Conservation (phyloP, 352 stramenopile species). For the Phytopythium mirpurense region DNA sequence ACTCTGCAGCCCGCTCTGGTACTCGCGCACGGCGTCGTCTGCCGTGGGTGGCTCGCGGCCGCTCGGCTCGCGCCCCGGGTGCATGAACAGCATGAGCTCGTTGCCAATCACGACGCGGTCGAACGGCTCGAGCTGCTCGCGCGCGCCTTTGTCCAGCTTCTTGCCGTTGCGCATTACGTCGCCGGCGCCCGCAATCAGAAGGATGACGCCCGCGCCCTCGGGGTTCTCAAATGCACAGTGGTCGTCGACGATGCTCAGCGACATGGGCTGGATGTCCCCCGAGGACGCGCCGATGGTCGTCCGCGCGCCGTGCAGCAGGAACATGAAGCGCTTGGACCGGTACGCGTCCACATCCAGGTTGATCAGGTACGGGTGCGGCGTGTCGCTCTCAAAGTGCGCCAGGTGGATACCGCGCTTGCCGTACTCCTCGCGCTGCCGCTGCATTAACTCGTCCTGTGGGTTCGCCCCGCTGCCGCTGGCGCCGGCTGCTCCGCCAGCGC, state of each 20-base stretch:
- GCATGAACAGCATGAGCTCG: conserved; percentile 85
- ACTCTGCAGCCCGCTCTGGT: conserved; percentile 78
- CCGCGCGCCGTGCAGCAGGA: conserved; percentile 65
- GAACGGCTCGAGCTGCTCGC: conserved; percentile 42
- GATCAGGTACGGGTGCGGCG: conserved; percentile 83
- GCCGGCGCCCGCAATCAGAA: conserved; percentile 63
- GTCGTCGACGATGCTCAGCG: conserved; percentile 83
- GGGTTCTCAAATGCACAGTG: conserved; percentile 82
- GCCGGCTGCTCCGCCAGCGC: conserved; percentile 12
- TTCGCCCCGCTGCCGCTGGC: conserved; percentile 30
- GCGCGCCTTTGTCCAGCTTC: conserved; percentile 41
- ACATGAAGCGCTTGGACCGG: conserved; percentile 91
- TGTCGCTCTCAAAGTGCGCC: conserved; percentile 87
- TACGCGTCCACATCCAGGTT: conserved; percentile 94
- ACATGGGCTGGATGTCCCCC: conserved; percentile 91
- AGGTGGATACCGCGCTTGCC: conserved; percentile 86
- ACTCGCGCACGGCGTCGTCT: conserved; percentile 85
- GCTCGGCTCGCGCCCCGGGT: conserved; percentile 35
- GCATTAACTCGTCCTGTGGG: conserved; percentile 81
- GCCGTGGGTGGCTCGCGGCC: conserved; percentile 57
- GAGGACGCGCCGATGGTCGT: conserved; percentile 46
- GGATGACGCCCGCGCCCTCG: conserved; percentile 21
- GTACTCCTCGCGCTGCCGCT: conserved; percentile 89
- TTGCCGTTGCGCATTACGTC: conserved; percentile 88
- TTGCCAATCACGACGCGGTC: conserved; percentile 84